Conservation (phyloP, 805 yeast species). For the Millerozyma miso region DNA sequence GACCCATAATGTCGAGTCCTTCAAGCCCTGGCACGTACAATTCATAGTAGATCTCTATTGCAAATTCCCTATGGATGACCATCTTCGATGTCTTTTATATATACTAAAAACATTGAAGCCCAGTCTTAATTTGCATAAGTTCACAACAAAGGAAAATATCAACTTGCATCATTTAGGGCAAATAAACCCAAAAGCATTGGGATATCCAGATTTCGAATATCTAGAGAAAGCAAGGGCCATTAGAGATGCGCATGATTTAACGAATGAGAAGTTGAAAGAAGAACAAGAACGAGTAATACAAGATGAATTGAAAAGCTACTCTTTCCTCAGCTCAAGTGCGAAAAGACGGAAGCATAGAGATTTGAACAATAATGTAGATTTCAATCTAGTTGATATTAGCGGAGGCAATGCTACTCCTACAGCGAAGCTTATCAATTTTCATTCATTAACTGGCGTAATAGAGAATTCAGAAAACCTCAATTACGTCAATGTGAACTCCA, state of each 20-base stretch:
- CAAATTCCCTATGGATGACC: constrained; percentile 30
- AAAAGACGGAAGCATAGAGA: constrained; percentile 11
- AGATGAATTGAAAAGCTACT: background rate
- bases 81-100: constrained; percentile 18
- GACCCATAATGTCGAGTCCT: constrained; percentile 5
- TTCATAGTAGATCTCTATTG: constrained; percentile 21
- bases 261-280: background rate
- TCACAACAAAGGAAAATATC: constrained; percentile 2
- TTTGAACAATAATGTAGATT: constrained; percentile 6
- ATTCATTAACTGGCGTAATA: constrained; percentile 16
- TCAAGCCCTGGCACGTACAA: constrained; percentile 28
- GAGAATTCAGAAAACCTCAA: constrained; percentile 14
- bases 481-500: constrained; percentile 10
- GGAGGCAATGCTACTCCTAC: constrained; percentile 1
- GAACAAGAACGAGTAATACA: background rate
- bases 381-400: constrained; percentile 10
- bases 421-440: constrained; percentile 12
- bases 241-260: background rate
- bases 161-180: constrained; percentile 15
- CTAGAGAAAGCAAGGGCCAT: constrained; percentile 8
- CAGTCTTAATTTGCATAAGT: constrained; percentile 10
- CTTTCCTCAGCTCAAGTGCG: constrained; percentile 8
- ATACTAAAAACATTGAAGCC: constrained; percentile 20
- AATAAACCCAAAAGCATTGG: constrained; percentile 19
- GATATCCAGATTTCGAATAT: constrained; percentile 17